Conservation (phyloP, 352 stramenopile species). For the Phytophthora litchii region DNA sequence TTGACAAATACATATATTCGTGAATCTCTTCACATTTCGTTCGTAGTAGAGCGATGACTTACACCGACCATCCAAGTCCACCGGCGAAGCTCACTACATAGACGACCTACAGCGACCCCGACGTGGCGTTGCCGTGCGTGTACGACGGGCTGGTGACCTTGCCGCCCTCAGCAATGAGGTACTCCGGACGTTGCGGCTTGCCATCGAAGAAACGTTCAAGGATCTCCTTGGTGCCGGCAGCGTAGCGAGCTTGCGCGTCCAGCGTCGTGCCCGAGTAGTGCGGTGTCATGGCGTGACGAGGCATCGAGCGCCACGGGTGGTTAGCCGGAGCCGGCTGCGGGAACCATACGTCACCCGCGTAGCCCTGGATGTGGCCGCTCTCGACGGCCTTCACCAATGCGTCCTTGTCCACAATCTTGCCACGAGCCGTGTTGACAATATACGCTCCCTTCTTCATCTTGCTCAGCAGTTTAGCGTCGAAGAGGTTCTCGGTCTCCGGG, state of each 20-base stretch:
- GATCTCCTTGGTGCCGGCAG: conserved; percentile 44
- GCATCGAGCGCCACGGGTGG: conserved; percentile 52
- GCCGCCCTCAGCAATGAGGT: conserved; percentile 45
- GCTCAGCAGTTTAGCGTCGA: conserved; percentile 64
- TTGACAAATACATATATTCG: too few relatives aligned
- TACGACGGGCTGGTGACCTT: conserved; percentile 43
- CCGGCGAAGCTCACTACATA: too few relatives aligned
- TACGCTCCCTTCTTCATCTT: conserved; percentile 70
- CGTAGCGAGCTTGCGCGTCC: conserved; percentile 45
- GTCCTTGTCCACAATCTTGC: conserved; percentile 80
- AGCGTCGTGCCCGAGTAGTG: conserved; percentile 53
- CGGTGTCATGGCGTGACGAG: conserved; percentile 53
- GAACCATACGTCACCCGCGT: conserved; percentile 78
- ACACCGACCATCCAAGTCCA: too few relatives aligned
- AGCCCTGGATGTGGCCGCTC: conserved; percentile 40
- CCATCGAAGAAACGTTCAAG: conserved; percentile 44
- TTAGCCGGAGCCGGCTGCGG: conserved; percentile 74
- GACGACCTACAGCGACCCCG: conserved; percentile 27
- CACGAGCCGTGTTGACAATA: conserved; percentile 85
- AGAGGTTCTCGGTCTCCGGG: conserved; percentile 63
- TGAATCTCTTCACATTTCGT: too few relatives aligned
- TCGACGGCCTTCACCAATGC: conserved; percentile 40
- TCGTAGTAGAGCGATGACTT: too few relatives aligned
- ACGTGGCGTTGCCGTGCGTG: conserved; percentile 38
- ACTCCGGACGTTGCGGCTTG: conserved; percentile 43